Conservation (phyloP, 202 grass and related monocot genomes). For the Panicum hallii region DNA sequence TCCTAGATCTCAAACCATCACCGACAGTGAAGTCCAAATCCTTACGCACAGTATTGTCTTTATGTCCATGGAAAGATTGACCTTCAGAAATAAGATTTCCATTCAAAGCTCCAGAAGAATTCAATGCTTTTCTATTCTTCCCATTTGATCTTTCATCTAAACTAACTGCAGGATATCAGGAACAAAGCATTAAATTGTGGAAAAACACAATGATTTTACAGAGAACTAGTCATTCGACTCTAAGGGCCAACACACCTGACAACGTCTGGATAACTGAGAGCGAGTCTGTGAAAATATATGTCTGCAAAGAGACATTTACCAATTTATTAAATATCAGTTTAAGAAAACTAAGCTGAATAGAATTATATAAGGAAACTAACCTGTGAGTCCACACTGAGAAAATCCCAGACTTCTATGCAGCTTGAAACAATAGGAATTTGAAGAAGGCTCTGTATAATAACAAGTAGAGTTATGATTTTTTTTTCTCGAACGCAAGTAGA, state of each 20-base stretch:
- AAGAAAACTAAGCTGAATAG: constrained; percentile 30
- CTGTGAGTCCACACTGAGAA: constrained; percentile 95
- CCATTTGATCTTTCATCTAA: constrained; percentile 77
- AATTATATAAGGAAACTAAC: constrained; percentile 50
- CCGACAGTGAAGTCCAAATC: constrained; percentile 40
- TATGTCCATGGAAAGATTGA: constrained; percentile 48
- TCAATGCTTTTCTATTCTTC: constrained; percentile 58
- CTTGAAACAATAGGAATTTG: constrained; percentile 88
- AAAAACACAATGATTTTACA: constrained; percentile 9
- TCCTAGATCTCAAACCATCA: constrained; percentile 77
- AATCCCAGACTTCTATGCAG: constrained; percentile 99
- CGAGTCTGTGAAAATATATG: constrained; percentile 86
- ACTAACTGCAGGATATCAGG: constrained; percentile 59
- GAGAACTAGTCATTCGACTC: constrained; percentile 26
- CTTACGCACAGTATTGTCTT: constrained; percentile 42
- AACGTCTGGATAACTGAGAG: constrained; percentile 88
- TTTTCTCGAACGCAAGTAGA: not conserved
- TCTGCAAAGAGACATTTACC: constrained; percentile 59
- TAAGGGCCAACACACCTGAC: constrained; percentile 63
- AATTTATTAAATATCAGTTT: constrained; percentile 24
- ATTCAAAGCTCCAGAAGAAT: constrained; percentile 56
- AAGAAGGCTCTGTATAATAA: constrained; percentile 86
- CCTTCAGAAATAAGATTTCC: constrained; percentile 51
- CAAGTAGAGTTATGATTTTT: constrained; percentile 16
- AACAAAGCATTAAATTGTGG: constrained; percentile 17